phyloP scores from a whole-genome alignment of 2,329 filamentous ascomycete genomes.

The Aurifilum marmelostoma region DNA sequence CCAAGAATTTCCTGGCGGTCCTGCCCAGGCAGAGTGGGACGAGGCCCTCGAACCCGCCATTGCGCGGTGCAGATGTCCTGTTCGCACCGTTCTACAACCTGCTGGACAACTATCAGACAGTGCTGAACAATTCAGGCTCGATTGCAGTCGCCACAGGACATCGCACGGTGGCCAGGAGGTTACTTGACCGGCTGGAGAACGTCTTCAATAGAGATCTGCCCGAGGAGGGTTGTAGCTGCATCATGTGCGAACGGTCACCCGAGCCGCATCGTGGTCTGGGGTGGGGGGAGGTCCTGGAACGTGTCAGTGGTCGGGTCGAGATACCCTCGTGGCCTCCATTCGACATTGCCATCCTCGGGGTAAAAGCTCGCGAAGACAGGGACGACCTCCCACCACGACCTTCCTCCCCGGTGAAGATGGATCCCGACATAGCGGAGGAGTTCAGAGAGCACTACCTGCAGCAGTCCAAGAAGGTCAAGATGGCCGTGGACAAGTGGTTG shows the following conservation, averaged over 20 bases:
- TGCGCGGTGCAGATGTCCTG: conserved; percentile 70
- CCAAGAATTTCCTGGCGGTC: conserved; percentile 72
- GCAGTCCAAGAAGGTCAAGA: conserved; percentile 89
- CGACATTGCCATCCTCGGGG: conserved; percentile 65
- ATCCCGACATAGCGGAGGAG: conserved; percentile 92
- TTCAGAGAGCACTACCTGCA: conserved; percentile 90
- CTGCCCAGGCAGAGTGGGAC: conserved; percentile 60
- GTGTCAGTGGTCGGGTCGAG: conserved; percentile 85
- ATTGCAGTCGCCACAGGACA: conserved; percentile 95
- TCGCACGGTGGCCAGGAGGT: conserved; percentile 84
- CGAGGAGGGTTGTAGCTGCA: conserved; percentile 79
- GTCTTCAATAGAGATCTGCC: conserved; percentile 94
- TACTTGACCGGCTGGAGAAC: conserved; percentile 88
- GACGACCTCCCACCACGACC: conserved; percentile 63
- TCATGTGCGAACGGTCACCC: conserved; percentile 72
- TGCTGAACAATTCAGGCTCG: conserved; percentile 82
- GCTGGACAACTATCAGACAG: conserved; percentile 82
- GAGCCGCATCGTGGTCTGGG: conserved; percentile 75
- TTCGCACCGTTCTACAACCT: conserved; percentile 84
- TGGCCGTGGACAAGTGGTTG: conserved; percentile 91
- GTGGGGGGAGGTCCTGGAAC: conserved; percentile 94
- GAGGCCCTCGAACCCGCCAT: conserved; percentile 64
- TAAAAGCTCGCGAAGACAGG: conserved; percentile 64
- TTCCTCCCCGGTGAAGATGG: conserved; percentile 71
- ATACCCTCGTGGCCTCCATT: conserved; percentile 90